These are phyloP conservation scores for Globisporangium lucens DNA, from an alignment of 352 stramenopile genomes.

Conservation along the genomic window DNA sequence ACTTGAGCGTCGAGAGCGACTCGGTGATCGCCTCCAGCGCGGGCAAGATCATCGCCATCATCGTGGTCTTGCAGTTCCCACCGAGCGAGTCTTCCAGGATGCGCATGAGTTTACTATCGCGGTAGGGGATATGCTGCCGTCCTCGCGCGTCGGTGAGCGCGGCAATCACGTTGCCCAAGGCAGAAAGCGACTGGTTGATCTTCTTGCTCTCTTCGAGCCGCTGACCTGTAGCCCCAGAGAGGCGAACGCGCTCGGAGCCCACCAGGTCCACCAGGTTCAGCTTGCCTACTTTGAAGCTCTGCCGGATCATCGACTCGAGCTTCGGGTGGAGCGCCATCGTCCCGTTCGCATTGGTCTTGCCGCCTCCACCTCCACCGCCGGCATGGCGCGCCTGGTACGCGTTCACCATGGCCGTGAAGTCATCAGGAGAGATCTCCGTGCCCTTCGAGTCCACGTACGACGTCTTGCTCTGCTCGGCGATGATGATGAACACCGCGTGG, in stretches of 20 bases:
- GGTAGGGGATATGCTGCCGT: slow-evolving; percentile 91
- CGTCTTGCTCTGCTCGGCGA: slow-evolving; percentile 91
- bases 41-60: slow-evolving; percentile 96
- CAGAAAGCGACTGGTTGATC: slow-evolving; percentile 91
- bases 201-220: slow-evolving; percentile 91
- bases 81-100: slow-evolving; percentile 88
- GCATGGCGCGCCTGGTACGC: slow-evolving; percentile 59
- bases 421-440: slow-evolving; percentile 75
- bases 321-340: slow-evolving; percentile 53
- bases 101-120: slow-evolving; percentile 92
- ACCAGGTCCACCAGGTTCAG: slow-evolving; percentile 93
- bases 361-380: slow-evolving; percentile 1
- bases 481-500: slow-evolving; percentile 95
- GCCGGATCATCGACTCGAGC: slow-evolving; percentile 86
- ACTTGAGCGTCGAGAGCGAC: slow-evolving; percentile 93
- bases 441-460: slow-evolving; percentile 84
- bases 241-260: slow-evolving; percentile 86
- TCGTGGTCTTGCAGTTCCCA: slow-evolving; percentile 94
- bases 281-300: slow-evolving; percentile 94
- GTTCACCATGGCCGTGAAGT: slow-evolving; percentile 85
- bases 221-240: slow-evolving; percentile 85
- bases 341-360: slow-evolving; percentile 24
- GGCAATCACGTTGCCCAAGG: slow-evolving; percentile 89
- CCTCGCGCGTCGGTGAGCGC: slow-evolving; percentile 85
- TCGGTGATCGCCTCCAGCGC: slow-evolving; percentile 87